Conservation (phyloP, 441 rosid species). For the Populus hybrid region DNA sequence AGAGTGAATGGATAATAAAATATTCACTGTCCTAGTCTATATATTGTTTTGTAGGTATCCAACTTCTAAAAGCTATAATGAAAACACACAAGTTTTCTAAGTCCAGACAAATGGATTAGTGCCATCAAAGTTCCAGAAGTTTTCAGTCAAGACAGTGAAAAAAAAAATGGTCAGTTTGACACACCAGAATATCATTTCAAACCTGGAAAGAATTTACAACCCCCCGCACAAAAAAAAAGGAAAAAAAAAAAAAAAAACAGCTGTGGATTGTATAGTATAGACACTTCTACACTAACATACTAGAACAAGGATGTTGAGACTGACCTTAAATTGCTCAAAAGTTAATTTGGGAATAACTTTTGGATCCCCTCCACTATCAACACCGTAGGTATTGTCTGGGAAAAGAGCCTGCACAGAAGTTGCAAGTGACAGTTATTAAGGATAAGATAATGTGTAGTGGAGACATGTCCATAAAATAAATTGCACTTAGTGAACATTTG, state of each 20-base stretch:
- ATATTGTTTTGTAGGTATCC: neutral
- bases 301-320: neutral
- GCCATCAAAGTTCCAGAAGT: neutral
- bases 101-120: neutral
- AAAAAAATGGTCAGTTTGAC: neutral
- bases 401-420: slow-evolving; percentile 61
- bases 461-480: neutral
- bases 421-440: slow-evolving; percentile 3
- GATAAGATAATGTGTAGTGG: slow-evolving; percentile 1
- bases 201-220: no score
- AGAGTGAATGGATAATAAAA: neutral
- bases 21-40: neutral
- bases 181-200: no score
- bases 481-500: neutral
- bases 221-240: no score
- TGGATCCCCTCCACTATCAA: slow-evolving; percentile 98
- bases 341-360: slow-evolving; percentile 79
- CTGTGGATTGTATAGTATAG: neutral
- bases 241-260: neutral
- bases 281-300: neutral
- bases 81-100: neutral
- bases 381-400: slow-evolving; percentile 88
- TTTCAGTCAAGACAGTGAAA: neutral
- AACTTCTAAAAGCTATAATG: neutral
- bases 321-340: slow-evolving; percentile 76